These are phyloP conservation scores for Fusarium sp. DNA, from an alignment of 2,329 filamentous ascomycete species.

Conservation along the genomic window DNA sequence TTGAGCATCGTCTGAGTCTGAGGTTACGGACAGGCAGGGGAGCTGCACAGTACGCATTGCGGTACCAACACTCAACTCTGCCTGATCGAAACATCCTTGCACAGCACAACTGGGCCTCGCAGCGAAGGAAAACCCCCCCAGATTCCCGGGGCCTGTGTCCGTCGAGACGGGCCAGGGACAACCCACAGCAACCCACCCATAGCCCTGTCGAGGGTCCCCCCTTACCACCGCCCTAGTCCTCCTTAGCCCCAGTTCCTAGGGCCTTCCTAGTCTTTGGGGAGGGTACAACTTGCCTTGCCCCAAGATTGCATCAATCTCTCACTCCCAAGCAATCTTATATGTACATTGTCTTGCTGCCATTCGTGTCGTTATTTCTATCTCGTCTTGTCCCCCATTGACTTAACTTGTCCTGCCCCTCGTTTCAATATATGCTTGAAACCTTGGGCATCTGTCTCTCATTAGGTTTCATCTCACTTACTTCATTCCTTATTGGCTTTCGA, in stretches of 20 bases:
- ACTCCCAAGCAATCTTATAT: constrained; percentile 43
- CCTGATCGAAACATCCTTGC: constrained; percentile 44
- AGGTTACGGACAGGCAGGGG: constrained; percentile 23
- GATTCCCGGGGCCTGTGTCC: constrained; percentile 48
- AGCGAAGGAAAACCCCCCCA: constrained; percentile 41
- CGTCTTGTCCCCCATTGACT: constrained; percentile 25
- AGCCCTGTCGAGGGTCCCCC: constrained; percentile 45
- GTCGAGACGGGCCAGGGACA: constrained; percentile 43
- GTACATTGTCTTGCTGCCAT: constrained; percentile 38
- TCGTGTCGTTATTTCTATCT: constrained; percentile 29
- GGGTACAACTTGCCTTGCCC: constrained; percentile 44
- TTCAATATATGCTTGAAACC: constrained; percentile 35
- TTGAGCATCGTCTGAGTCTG: constrained; percentile 44
- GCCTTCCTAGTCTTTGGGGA: constrained; percentile 45
- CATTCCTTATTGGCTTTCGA: constrained; percentile 17
- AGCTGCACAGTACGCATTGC: constrained; percentile 38
- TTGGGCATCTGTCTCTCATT: constrained; percentile 20
- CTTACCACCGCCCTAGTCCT: constrained; percentile 46
- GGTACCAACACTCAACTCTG: constrained; percentile 36
- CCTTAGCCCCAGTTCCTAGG: constrained; percentile 44
- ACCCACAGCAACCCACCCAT: constrained; percentile 37
- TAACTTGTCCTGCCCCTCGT: constrained; percentile 29
- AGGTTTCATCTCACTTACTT: constrained; percentile 8
- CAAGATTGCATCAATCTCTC: constrained; percentile 50
- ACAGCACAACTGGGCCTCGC: constrained; percentile 35